These are phyloP conservation scores for Glycyrrhiza uralensis DNA, from an alignment of 306 rosid species.

Conservation along the genomic window DNA sequence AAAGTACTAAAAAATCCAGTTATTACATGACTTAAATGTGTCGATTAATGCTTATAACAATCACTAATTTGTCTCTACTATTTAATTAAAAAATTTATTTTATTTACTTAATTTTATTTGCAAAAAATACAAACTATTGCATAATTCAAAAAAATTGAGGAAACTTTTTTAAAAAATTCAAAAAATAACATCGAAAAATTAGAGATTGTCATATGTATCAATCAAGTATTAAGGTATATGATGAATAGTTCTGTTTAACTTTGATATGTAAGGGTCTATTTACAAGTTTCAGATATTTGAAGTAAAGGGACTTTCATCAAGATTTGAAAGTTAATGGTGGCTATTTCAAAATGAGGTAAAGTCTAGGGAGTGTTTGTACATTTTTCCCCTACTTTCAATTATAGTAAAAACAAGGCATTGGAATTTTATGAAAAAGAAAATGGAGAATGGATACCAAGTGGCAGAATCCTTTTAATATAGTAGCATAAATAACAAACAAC, in stretches of 20 bases:
- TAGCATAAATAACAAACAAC: slow-evolving; percentile 10
- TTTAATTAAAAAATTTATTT: neutral
- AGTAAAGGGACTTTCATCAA: neutral
- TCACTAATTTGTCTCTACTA: neutral
- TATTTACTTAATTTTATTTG: neutral
- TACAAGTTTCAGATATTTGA: neutral
- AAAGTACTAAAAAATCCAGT: neutral
- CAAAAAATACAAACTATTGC: neutral
- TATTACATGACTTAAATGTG: neutral
- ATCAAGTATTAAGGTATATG: slow-evolving; percentile 1
- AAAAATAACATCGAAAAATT: neutral
- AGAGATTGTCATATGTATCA: neutral
- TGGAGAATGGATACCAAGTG: neutral
- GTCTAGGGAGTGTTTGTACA: neutral
- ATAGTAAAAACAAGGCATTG: neutral
- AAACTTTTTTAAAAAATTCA: neutral
- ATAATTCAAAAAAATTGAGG: neutral
- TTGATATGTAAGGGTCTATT: slow-evolving; percentile 8
- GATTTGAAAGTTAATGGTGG: slow-evolving; percentile 1
- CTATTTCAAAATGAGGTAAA: slow-evolving; percentile 5
- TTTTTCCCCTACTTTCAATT: neutral
- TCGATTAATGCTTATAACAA: neutral
- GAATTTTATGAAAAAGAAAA: slow-evolving; percentile 2
- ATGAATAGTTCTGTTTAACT: neutral
- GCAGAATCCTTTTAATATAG: neutral